Evolutionary conservation across 352 stramenopile species (phyloP), one percentile per base, ranked within the genome.

Genomic region (Phytophthora tubulina): DNA sequence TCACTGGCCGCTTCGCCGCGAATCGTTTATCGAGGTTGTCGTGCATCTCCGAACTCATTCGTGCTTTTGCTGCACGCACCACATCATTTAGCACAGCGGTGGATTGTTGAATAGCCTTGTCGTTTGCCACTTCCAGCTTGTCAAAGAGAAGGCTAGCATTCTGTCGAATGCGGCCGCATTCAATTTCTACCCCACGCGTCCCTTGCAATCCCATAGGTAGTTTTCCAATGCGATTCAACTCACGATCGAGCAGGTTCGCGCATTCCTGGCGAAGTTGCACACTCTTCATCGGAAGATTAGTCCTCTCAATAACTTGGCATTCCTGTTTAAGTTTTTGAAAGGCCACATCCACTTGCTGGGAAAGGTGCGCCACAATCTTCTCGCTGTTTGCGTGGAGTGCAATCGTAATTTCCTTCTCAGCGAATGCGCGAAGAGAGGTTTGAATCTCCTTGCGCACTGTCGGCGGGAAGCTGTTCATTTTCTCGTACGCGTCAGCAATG

Each of bases 321-420:
- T 92, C 84, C 10, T 66, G 60, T 62, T 86, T 81, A 41, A 95
- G 67, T 27, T 74, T 80, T 27, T 86, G 72, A 55, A 91, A 87
- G 2, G 84, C 75, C 17, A 70, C 33, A 69, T 93, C 82, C 9
- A 91, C 72, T 74, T 90, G 63, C 45, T 84, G 82, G 6, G 82
- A 84, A 15, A 95, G 52, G 14, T 75, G 66, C 6, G 78, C 61
- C 0, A 66, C 57, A 36, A 95, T 88, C 33, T 90, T 89, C 53
- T 92, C 80, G 62, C 88, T 89, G 67, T 92, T 93, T 30, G 81
- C 57, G 58, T 92, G 85, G 45, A 92, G 38, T 14, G 87, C 87
- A 52, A 92, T 78, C 17, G 79, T 83, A 41, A 95, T 89, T 52
- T 95, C 87, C 53, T 92, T 93, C 45, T 80, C 53, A 1, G 84